A percentile compares a stretch with the other conserved stretches of the same genome.
These are phyloP conservation scores for Thalassia testudinum DNA, from an alignment of 116 monocot species.

Conservation along the genomic window DNA sequence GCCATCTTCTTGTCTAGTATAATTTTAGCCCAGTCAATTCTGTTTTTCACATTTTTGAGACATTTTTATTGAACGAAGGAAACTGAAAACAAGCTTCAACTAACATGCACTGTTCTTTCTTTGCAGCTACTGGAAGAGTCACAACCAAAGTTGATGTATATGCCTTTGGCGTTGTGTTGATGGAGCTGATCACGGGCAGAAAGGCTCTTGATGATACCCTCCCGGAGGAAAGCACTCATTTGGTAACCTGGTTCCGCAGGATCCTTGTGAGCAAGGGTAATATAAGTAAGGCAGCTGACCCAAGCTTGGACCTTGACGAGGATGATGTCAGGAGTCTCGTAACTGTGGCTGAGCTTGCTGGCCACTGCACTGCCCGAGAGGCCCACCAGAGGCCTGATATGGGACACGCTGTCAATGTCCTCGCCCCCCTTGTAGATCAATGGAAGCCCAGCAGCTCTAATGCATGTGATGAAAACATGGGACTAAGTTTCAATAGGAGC, in stretches of 20 bases:
- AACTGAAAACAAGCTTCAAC: too few species aligned
- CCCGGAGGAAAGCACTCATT: constrained; percentile 46
- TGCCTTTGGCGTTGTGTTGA: constrained; percentile 74
- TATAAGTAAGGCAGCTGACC: constrained; percentile 31
- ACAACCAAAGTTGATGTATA: constrained; percentile 86
- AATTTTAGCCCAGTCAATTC: too few species aligned
- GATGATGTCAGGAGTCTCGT: constrained; percentile 21
- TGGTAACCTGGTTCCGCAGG: constrained; percentile 57
- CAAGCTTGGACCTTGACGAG: constrained; percentile 28
- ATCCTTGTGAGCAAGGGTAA: constrained; percentile 23
- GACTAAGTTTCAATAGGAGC: constrained; percentile 7
- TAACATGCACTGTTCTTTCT: not conserved
- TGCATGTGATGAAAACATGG: constrained; percentile 3
- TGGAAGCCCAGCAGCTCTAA: constrained; percentile 38
- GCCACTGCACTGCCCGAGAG: constrained; percentile 70
- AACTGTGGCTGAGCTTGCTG: constrained; percentile 55
- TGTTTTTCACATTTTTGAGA: too few species aligned
- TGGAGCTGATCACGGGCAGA: constrained; percentile 67
- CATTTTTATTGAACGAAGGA: too few species aligned
- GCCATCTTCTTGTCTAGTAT: too few species aligned
- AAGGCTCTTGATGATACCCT: constrained; percentile 62
- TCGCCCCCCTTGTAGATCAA: constrained; percentile 46
- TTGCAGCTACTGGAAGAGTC: constrained; percentile 71
- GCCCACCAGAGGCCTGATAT: constrained; percentile 59
- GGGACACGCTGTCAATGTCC: constrained; percentile 69